Conservation (phyloP, 2,329 filamentous ascomycete species). For the Didymella keratinophila region DNA sequence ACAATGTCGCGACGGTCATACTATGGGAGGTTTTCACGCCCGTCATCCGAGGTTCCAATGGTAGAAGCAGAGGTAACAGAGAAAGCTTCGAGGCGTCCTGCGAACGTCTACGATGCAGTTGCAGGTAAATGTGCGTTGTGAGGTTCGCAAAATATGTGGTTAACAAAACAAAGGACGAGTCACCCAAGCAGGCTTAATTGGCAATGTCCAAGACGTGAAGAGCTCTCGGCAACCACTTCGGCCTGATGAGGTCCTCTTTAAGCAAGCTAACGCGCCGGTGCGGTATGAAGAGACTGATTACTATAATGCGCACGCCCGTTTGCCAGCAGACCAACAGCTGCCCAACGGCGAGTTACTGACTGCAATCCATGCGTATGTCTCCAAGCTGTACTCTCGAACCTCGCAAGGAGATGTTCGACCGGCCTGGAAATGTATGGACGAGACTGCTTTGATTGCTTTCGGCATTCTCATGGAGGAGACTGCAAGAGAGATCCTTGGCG, state of each 20-base stretch:
- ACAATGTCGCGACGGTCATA: constrained; percentile 21
- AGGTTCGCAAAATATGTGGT: neutral
- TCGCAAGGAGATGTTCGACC: constrained; percentile 26
- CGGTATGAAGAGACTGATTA: constrained; percentile 75
- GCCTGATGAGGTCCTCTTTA: constrained; percentile 77
- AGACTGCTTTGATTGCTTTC: constrained; percentile 77
- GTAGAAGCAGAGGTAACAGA: constrained; percentile 20
- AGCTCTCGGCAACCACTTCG: constrained; percentile 56
- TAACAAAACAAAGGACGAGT: constrained; percentile 25
- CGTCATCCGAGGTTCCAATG: constrained; percentile 23
- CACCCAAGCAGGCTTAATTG: constrained; percentile 43
- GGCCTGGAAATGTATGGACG: constrained; percentile 72
- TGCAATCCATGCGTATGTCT: constrained; percentile 72
- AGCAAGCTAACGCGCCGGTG: constrained; percentile 67
- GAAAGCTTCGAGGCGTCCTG: constrained; percentile 46
- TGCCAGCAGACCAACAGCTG: constrained; percentile 62
- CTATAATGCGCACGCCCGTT: constrained; percentile 70
- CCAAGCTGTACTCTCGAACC: constrained; percentile 66
- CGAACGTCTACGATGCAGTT: constrained; percentile 76
- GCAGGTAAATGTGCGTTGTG: constrained; percentile 60
- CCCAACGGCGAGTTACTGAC: constrained; percentile 75
- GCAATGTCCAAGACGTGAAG: constrained; percentile 55
- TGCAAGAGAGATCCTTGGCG: constrained; percentile 66
- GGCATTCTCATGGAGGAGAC: constrained; percentile 79
- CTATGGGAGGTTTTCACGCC: constrained; percentile 15